Base-by-base conservation (phyloP, 1,284 basidiomycete species). In the Ustilago bromivora region DNA sequence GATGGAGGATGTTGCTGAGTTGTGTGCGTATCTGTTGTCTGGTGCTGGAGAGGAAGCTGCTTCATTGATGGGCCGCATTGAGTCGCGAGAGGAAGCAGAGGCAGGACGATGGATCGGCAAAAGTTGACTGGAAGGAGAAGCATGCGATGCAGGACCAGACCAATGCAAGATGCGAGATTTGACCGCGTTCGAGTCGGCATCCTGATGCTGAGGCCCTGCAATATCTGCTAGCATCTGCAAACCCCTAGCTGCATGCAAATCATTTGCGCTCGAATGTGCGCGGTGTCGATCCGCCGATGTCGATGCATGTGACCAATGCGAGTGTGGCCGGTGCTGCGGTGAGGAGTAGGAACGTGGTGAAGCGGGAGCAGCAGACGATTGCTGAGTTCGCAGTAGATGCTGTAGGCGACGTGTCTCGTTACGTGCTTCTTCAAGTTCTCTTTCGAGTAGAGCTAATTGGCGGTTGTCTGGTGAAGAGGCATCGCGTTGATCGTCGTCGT, bases 191-290 rank as follows among this genome's bases (percentile, higher is more conserved):
- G 67, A 64, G 32, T 63, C 53, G 31, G 72, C 72, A 43, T 70
- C 72, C 57, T 70, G 72, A 51, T 75, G 72, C 28, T 66, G 67
- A 4, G 72, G 72, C 2, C 64, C 67, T 9, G 73, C 68, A 35
- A 76, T 76, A 59, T 76, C 73, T 34, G 69, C 68, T n/a, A 76
- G 73, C 73, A 76, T 71, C 59, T 71, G 73, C 5, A 76, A 61
- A 4, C 73, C 73, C 19, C 66, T 60, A n/a, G 72, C 72, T 13
- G 72, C 72, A 19, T 75, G 62, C 34, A 75, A 34, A 35, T 70
- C 67, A 6, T 66, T 57, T 13, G 72, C 58, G 32, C 13, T 62
- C 17, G 63, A 66, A 11, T 60, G 56, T 6, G 62, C 34, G 10
- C 55, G 58, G 17, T 65, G 54, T 7, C 28, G 36, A 38, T 38